These are phyloP conservation scores for Aulographum hederae DNA, from an alignment of 2,329 filamentous ascomycete genomes.

Conservation along the genomic window DNA sequence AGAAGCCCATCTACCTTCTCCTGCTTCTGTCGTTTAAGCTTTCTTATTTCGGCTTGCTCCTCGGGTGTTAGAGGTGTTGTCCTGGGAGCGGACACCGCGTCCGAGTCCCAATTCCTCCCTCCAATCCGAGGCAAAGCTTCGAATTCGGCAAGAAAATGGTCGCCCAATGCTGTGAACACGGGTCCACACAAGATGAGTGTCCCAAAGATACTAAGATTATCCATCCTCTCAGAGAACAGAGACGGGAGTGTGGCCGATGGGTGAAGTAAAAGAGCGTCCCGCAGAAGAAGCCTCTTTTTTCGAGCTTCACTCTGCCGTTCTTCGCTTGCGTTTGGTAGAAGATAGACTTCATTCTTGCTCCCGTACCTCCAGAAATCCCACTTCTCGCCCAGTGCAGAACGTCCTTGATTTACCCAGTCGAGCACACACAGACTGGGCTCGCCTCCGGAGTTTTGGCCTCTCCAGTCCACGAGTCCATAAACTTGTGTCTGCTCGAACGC, in stretches of 20 bases:
- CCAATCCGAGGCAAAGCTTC: constrained; percentile 63
- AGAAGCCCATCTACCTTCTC: constrained; percentile 45
- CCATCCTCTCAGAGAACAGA: constrained; percentile 40
- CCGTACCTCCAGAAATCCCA: constrained; percentile 71
- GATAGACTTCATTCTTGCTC: constrained; percentile 79
- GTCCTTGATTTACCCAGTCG: constrained; percentile 88
- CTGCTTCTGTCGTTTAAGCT: constrained; percentile 33
- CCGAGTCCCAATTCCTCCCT: constrained; percentile 50
- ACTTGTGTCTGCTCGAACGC: constrained; percentile 71
- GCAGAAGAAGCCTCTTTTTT: constrained; percentile 49
- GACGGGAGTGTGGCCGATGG: constrained; percentile 17
- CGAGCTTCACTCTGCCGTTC: constrained; percentile 6
- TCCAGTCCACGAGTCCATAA: constrained; percentile 41
- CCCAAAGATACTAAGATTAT: constrained; percentile 58
- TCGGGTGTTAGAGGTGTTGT: no score
- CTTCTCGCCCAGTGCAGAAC: constrained; percentile 67
- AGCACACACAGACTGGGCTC: constrained; percentile 52
- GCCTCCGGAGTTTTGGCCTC: no score
- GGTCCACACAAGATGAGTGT: constrained; percentile 70
- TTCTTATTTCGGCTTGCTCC: constrained; percentile 28
- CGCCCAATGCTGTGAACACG: constrained; percentile 43
- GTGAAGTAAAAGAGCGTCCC: constrained; percentile 67
- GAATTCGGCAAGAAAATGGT: constrained; percentile 69
- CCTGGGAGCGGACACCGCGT: constrained; percentile 14
- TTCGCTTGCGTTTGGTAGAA: constrained; percentile 12